Evolutionary conservation across 768 basidiomycete species (phyloP), one percentile per base, ranked within the genome.

Genomic region (Filobasidium wieringae): DNA sequence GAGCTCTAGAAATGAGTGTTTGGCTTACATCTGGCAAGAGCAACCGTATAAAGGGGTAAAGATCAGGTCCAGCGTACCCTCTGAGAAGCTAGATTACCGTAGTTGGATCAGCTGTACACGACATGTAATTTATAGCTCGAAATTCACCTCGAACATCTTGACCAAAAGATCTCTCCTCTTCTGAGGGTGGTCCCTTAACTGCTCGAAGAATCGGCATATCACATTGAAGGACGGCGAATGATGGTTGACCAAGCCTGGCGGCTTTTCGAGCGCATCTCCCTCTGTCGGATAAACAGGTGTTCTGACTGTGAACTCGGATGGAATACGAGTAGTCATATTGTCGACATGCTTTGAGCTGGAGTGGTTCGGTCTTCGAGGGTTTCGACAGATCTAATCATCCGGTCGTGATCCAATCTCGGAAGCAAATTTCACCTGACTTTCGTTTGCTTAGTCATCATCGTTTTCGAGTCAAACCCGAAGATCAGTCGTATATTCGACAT

Each of bases 41-140:
- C 22, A 99, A 78, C 31, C 91, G 83, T 49, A 97, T 77, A 30
- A 91, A 82, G 4, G 93, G 92, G 72, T 87, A 96, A 32, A 99
- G 72, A 69, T 97, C 88, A 65, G 81, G 77, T 0, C 95, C 95
- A 41, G 89, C 85, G 66, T 87, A 80, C 40, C 82, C 77, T 64
- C 92, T 80, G 89, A 91, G 97, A 4, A 66, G 45, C 67, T 85
- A 83, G 24, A 14, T 7, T n/a, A 30, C 27, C 50, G 64, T 36
- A 51, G 22, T 41, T 29, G 22, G 36, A 36, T 40, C 55, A 62
- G 63, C 14, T 30, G n/a, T 41, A 53, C 51, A 56, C 40, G 64
- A 40, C 62, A 53, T 66, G 66, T 47, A 61, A 22, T 7, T 15
- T 26, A 27, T 4, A 50, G 32, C 31, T 53, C 40, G 26, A 43